Evolutionary conservation across 2,329 filamentous ascomycete genomes (phyloP), one percentile per base, ranked within the genome.

Genomic region (Exophiala viscosa): DNA sequence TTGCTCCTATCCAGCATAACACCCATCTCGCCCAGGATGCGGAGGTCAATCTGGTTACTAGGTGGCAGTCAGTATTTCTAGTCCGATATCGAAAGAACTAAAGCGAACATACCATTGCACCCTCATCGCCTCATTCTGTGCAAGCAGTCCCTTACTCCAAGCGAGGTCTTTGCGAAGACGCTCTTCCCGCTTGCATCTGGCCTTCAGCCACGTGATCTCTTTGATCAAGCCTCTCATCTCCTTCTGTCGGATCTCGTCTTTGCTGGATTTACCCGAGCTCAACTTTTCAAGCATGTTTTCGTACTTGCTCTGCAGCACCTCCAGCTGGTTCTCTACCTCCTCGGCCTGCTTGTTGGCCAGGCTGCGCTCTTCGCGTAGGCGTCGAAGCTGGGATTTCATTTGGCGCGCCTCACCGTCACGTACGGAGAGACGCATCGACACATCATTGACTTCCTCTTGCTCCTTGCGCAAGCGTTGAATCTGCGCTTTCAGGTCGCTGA

Each of bases 1-100:
- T 55, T 64, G 42, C 64, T 62, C 32, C 65, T 65, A 32, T 65
- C 67, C 28, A 68, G 72, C 32, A 76, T 79, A 58, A 88, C 82
- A 58, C 88, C 89, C 77, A 96, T 95, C 62, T 87, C 81, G 62
- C 87, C 82, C 58, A 97, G 84, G 66, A 96, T 86, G 47, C 85
- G 83, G 54, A 97, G 84, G 68, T 97, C 90, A 55, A 89, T 87
- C 70, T 92, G 86, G 75, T 97, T 99, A 75, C 93, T 97, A 69
- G 69, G 7, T 47, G 54, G 55, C 65, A 15, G 52, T 60, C 41
- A 60, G 58, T 48, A 28, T 14, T 42, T 11, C 8, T 28, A 47
- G 32, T 48, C 52, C 13, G 40, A 40, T 32, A 42, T 49, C 36
- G 50, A 43, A 14, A 14, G 20, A 32, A 52, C 40, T 34, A 32